Evolutionary conservation across 345 rosid genomes (phyloP), one percentile per base, ranked within the genome.

Genomic region (Viola odorata): DNA sequence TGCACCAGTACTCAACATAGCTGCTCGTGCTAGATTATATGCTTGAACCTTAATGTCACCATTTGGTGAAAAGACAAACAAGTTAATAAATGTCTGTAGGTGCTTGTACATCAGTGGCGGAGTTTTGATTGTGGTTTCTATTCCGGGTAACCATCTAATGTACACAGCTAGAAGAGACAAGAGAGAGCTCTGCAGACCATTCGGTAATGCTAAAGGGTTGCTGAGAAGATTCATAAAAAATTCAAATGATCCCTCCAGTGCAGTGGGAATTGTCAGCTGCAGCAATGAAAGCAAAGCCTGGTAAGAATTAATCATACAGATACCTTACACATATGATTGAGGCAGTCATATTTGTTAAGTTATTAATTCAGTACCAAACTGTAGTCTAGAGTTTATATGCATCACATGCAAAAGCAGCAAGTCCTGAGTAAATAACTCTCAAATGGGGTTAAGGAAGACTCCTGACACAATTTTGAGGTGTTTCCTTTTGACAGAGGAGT

Each of bases 1-100:
- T 64, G 97, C 95, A 74, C 97, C 95, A 6, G 91, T 90, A 62
- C 97, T 90, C 53, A 63, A 77, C 91, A 94, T 81, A 73, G 96
- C 85, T 62, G 85, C 86, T 60, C 56, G 55, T 58, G 96, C 89
- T 71, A 94, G 79, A 68, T 65, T 63, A 73, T 79, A 73, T 8
- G 92, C 82, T 53, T 81, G 90, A 75, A 77, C 78, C 77, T 77
- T 83, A 60, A 85, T 80, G 67, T 67, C 79, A 55, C 32, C 41
- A 63, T 67, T 55, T 61, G 91, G 77, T 58, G 97, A 83, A 76
- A 72, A 79, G 40, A 77, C 74, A 69, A 83, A 60, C 76, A 90
- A 80, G 65, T 72, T 82, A 71, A 90, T 61, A 67, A 88, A 81
- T 50, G 75, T 64, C 67, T 77, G 78, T 60, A 88, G 79, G 73